phyloP scores from a whole-genome alignment of 2,329 filamentous ascomycete species.

The Calonectria naviculata region DNA sequence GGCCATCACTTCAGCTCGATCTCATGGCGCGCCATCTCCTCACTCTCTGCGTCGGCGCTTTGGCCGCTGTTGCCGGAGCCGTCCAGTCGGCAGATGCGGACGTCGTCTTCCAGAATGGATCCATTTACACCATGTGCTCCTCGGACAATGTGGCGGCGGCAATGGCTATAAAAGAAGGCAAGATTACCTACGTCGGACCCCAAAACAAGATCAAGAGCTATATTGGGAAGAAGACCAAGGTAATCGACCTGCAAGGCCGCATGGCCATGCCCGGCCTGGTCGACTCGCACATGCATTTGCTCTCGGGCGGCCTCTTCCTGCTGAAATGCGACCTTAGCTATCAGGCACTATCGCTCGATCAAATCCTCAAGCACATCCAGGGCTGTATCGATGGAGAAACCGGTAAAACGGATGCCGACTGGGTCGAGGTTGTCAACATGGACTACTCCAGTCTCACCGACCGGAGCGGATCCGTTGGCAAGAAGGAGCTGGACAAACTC shows the following conservation, averaged over 20 bases:
- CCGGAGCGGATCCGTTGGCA: conserved; percentile 33
- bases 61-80: conserved; percentile 20
- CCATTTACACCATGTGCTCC: conserved; percentile 38
- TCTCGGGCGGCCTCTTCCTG: conserved; percentile 35
- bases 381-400: conserved; percentile 36
- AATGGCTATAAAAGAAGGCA: conserved; percentile 34
- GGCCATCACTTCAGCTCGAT: no score
- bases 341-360: conserved; percentile 32
- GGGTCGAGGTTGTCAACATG: conserved; percentile 42
- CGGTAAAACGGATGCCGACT: conserved; percentile 33
- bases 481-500: conserved; percentile 33
- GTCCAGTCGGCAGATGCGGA: conserved; percentile 27
- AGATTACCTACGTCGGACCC: conserved; percentile 34
- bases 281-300: conserved; percentile 42
- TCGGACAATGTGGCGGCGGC: conserved; percentile 26
- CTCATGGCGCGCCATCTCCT: background rate
- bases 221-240: conserved; percentile 38
- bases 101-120: conserved; percentile 40
- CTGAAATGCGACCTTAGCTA: conserved; percentile 43
- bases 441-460: conserved; percentile 36
- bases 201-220: conserved; percentile 29
- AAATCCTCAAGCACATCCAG: conserved; percentile 34
- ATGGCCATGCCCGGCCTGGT: conserved; percentile 45
- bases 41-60: conserved; percentile 22
- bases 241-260: conserved; percentile 39